Conservation (phyloP, 345 rosid genomes). For the Euphorbia peplus region DNA sequence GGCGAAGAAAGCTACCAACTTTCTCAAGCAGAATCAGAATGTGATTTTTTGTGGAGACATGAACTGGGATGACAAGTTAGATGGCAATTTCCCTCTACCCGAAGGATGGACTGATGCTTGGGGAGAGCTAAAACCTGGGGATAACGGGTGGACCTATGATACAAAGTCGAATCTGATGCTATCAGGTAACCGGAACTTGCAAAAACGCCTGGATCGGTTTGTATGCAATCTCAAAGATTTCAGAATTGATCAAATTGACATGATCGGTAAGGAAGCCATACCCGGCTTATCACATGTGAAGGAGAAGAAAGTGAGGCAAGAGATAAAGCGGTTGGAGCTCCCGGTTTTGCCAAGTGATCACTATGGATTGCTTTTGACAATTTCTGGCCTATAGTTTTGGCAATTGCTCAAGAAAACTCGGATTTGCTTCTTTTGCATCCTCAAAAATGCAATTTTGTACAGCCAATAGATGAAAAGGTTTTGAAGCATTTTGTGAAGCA, state of each 20-base stretch:
- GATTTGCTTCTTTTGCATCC: slow-evolving; percentile 12
- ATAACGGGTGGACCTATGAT: slow-evolving; percentile 83
- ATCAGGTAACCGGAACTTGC: slow-evolving; percentile 68
- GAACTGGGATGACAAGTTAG: slow-evolving; percentile 95
- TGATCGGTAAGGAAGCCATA: slow-evolving; percentile 87
- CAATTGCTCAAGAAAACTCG: not conserved
- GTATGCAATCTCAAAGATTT: slow-evolving; percentile 64
- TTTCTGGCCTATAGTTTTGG: slow-evolving; percentile 31
- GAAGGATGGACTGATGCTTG: slow-evolving; percentile 85
- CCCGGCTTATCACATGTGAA: slow-evolving; percentile 61
- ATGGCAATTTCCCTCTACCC: slow-evolving; percentile 64
- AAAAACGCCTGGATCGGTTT: slow-evolving; percentile 74
- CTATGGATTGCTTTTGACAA: slow-evolving; percentile 80
- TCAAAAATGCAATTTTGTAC: slow-evolving; percentile 23
- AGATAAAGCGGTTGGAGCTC: slow-evolving; percentile 54
- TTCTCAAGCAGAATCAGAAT: slow-evolving; percentile 52
- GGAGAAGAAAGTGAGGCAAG: slow-evolving; percentile 75
- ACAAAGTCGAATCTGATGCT: slow-evolving; percentile 87
- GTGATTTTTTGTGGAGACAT: slow-evolving; percentile 88
- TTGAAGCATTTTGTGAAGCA: slow-evolving; percentile 5
- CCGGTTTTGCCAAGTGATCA: slow-evolving; percentile 98
- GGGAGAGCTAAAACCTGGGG: slow-evolving; percentile 66
- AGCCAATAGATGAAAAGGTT: slow-evolving; percentile 1
- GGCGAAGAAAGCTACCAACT: slow-evolving; percentile 55
- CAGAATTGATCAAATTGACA: slow-evolving; percentile 54